Evolutionary conservation across 148 eudicot genomes (phyloP).

Genomic region (Rheum nobile): DNA sequence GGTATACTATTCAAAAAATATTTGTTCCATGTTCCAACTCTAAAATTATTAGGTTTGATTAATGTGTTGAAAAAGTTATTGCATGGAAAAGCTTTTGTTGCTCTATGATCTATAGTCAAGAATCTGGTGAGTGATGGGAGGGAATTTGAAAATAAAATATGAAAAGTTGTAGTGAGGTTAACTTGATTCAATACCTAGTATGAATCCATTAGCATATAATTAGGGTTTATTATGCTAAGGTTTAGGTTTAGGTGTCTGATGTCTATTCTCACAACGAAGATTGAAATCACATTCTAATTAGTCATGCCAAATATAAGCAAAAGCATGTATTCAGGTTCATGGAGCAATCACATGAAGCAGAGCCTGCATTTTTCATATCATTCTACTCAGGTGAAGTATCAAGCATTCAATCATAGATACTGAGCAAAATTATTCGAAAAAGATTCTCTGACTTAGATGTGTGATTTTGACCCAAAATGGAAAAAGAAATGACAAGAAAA

Average conservation of each 20-base stretch:
- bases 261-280: background rate
- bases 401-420: background rate
- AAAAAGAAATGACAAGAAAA: background rate
- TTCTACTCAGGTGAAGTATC: background rate
- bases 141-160: too few relatives aligned
- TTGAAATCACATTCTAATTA: background rate
- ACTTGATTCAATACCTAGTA: too few relatives aligned
- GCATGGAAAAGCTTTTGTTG: too few relatives aligned
- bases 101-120: too few relatives aligned
- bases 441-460: background rate
- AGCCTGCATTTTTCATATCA: background rate
- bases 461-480: constrained; percentile 1
- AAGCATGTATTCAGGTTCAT: background rate
- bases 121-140: too few relatives aligned
- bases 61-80: too few relatives aligned
- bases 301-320: background rate
- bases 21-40: too few relatives aligned
- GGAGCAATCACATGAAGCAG: constrained; percentile 1
- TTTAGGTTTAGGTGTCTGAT: background rate
- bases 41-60: too few relatives aligned
- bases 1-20: too few relatives aligned
- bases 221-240: background rate
- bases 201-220: too few relatives aligned
- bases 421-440: constrained; percentile 6
- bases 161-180: too few relatives aligned